Evolutionary conservation across 1,284 basidiomycete genomes (phyloP).

Genomic region (Tremellales sp.): DNA sequence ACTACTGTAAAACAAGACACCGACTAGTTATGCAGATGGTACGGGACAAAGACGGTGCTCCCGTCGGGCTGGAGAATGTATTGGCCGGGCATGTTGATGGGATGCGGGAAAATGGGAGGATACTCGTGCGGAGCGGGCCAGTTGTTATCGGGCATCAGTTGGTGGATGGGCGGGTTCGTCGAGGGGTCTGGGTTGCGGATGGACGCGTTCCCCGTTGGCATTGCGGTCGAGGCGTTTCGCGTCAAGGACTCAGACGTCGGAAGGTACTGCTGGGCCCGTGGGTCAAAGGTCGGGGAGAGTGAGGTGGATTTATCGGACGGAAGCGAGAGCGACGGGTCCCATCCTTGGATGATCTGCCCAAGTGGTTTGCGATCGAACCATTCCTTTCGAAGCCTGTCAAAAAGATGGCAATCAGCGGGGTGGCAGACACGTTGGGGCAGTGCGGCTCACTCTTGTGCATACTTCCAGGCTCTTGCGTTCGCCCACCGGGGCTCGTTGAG

Average conservation of each 20-base stretch:
- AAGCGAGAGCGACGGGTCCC: slow-evolving; percentile 7
- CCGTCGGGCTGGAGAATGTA: slow-evolving; percentile 20
- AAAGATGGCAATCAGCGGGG: not conserved
- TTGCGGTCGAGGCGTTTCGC: too few species aligned
- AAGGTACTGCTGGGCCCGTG: too few species aligned
- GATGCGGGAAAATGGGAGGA: not conserved
- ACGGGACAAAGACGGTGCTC: slow-evolving; percentile 15
- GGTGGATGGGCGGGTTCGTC: not conserved
- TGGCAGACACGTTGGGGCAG: not conserved
- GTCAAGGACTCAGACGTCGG: not conserved
- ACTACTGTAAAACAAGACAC: too few species aligned
- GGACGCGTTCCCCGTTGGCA: not conserved
- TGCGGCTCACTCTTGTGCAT: slow-evolving; percentile 45
- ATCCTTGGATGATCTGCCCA: slow-evolving; percentile 2
- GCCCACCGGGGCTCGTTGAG: slow-evolving; percentile 75
- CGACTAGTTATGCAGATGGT: too few species aligned
- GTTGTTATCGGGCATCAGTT: not conserved
- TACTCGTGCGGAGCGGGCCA: too few species aligned
- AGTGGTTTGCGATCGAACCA: slow-evolving; percentile 15
- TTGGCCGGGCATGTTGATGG: slow-evolving; percentile 7
- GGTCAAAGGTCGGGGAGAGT: not conserved
- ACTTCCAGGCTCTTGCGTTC: slow-evolving; percentile 67
- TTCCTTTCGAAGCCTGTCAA: slow-evolving; percentile 22
- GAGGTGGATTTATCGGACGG: not conserved
- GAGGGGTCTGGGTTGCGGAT: not conserved